phyloP scores from a whole-genome alignment of 2,329 filamentous ascomycete genomes.

The Sporothrix mexicana region DNA sequence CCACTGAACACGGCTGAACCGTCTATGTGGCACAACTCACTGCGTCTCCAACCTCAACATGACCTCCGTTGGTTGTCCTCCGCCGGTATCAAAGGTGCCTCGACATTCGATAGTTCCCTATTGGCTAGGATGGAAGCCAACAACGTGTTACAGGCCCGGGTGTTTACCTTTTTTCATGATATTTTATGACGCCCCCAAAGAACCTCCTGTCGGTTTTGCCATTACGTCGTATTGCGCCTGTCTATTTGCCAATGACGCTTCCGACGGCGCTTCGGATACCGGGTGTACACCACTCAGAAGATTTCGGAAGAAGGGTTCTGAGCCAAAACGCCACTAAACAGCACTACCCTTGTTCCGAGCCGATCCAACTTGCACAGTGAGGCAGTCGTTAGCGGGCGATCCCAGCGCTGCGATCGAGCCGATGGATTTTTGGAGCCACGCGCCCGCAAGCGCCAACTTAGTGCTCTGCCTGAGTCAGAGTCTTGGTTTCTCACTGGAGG shows the following conservation, averaged over 20 bases:
- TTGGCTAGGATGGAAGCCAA: background rate
- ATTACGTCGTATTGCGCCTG: slow-evolving; percentile 6
- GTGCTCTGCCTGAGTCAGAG: slow-evolving; percentile 18
- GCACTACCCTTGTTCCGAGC: slow-evolving; percentile 23
- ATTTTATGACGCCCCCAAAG: background rate
- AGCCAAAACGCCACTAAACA: background rate
- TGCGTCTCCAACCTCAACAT: background rate
- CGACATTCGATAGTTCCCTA: background rate
- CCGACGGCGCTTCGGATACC: slow-evolving; percentile 28
- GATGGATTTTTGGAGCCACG: slow-evolving; percentile 18
- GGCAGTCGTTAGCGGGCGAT: slow-evolving; percentile 18
- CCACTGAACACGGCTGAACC: background rate
- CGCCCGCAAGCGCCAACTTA: background rate
- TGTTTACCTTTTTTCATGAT: background rate
- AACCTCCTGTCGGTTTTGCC: background rate
- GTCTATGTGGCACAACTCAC: background rate
- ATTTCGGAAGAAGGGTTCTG: slow-evolving; percentile 16
- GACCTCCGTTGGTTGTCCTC: background rate
- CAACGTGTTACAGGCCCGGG: background rate
- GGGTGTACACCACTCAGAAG: slow-evolving; percentile 1
- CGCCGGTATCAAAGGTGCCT: background rate
- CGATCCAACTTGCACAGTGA: background rate
- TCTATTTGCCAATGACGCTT: background rate
- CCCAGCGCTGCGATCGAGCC: slow-evolving; percentile 23
- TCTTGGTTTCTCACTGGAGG: background rate